Evolutionary conservation across 2,329 filamentous ascomycete species (phyloP).

Genomic region (Phoma herbarum): DNA sequence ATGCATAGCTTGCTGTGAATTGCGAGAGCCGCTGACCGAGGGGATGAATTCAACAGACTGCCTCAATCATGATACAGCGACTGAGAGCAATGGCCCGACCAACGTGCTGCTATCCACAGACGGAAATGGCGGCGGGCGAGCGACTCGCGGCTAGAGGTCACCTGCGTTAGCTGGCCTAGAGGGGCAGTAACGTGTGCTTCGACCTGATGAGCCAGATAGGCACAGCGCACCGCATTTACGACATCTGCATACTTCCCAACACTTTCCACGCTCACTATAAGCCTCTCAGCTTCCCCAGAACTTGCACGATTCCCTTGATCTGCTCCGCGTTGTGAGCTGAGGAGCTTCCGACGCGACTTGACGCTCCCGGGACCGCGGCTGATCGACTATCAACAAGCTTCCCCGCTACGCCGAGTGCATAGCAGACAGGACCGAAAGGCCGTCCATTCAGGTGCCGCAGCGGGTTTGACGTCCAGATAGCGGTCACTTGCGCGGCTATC

Average conservation of each 20-base stretch:
- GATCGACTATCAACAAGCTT: slow-evolving; percentile 24
- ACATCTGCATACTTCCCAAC: slow-evolving; percentile 29
- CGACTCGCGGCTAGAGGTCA: slow-evolving; percentile 15
- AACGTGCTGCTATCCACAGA: slow-evolving; percentile 7
- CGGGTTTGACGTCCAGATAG: slow-evolving; percentile 14
- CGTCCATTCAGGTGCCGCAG: slow-evolving; percentile 18
- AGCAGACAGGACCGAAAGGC: slow-evolving; percentile 8
- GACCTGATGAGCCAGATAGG: slow-evolving; percentile 15
- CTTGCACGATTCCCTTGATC: background rate
- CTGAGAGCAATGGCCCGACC: slow-evolving; percentile 7
- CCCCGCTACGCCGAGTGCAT: slow-evolving; percentile 24
- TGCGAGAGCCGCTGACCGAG: slow-evolving; percentile 5
- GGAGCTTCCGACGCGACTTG: slow-evolving; percentile 26
- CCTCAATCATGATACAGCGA: slow-evolving; percentile 4
- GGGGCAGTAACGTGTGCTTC: no score
- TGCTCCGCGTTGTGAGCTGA: slow-evolving; percentile 30
- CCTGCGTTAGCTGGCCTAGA: slow-evolving; percentile 28
- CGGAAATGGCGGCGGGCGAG: slow-evolving; percentile 12
- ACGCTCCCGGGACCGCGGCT: slow-evolving; percentile 31
- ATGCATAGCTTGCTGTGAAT: slow-evolving; percentile 2
- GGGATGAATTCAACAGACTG: slow-evolving; percentile 10
- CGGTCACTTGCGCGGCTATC: slow-evolving; percentile 14
- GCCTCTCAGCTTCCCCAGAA: slow-evolving; percentile 5
- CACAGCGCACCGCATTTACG: slow-evolving; percentile 17
- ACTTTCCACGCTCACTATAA: slow-evolving; percentile 22